Evolutionary conservation across 208 protist species (phyloP).

Genomic region (Wallacemonas sp.): DNA sequence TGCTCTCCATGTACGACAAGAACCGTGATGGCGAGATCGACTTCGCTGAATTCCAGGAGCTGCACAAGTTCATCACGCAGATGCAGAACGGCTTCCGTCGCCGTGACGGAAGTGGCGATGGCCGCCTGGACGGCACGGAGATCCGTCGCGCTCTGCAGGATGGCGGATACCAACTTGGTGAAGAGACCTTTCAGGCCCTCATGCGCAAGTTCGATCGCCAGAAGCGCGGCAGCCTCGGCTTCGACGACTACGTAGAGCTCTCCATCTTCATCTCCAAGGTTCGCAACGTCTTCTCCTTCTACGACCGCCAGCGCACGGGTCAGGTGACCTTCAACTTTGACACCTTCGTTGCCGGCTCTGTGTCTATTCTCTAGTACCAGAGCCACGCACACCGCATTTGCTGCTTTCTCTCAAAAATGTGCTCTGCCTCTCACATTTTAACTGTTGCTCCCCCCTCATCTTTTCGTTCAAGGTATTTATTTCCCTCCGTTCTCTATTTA

Average conservation of each 20-base stretch:
- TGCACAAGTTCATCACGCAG: constrained; percentile 70
- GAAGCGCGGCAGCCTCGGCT: constrained; percentile 62
- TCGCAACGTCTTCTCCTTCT: constrained; percentile 69
- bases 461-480: neutral
- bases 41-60: constrained; percentile 74
- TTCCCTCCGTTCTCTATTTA: neutral
- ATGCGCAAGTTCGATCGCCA: constrained; percentile 89
- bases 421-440: neutral
- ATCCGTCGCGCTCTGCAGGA: constrained; percentile 57
- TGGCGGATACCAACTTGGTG: constrained; percentile 52
- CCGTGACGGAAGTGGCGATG: constrained; percentile 52
- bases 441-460: neutral
- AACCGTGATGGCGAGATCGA: constrained; percentile 58
- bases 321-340: constrained; percentile 81
- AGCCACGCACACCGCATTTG: neutral
- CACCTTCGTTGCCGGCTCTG: constrained; percentile 54
- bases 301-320: constrained; percentile 64
- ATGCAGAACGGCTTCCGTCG: constrained; percentile 72
- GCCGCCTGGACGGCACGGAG: constrained; percentile 66
- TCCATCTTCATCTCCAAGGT: constrained; percentile 82
- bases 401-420: constrained; percentile 1
- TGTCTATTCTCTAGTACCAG: constrained; percentile 48
- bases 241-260: constrained; percentile 89
- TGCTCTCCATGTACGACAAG: constrained; percentile 84
- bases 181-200: constrained; percentile 78